Base-by-base conservation (phyloP, 1,284 basidiomycete genomes). In the Cryptococcus sp. region DNA sequence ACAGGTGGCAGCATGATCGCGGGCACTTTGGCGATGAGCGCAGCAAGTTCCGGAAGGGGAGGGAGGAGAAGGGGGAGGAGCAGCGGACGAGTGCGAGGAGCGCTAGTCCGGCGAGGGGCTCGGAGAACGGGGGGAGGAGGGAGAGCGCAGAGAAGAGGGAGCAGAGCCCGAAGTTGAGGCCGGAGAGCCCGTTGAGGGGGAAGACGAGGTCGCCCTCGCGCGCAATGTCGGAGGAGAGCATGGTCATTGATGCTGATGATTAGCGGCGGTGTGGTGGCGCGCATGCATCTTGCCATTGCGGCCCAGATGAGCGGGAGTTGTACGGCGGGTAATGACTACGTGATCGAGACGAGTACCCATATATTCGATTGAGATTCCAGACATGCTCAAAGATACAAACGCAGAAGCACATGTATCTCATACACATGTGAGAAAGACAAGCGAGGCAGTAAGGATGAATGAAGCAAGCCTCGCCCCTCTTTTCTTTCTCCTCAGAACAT, bases 71-170 rank as follows among this genome's bases (percentile, higher is more conserved):
- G 28, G 43, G 53, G 43, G 24, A 59, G 33, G 52, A 55, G 44
- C 50, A 44, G 39, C 46, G 57, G 24, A 61, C 57, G 36, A 52
- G 11, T 49, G 44, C 11, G 46, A 49, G 35, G 37, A 43, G 43
- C 18, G 50, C 12, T 23, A 64, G 56, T 57, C 55, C 53, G 6
- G 45, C 43, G 16, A 28, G 11, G 37, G 28, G 38, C 35, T 52
- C 39, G 36, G 46, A 46, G 35, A 52, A 52, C 49, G 52, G 18
- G 24, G 52, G 16, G 21, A 43, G 46, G 53, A 46, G n/a, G 8
- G 60, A 69, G 35, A 80, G 74, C n/a, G 78, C 66, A 54, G 78
- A 73, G 42, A 78, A 67, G 57, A 71, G 77, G 3, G 76, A 76
- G 24, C 76, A 70, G 23, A 71, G 59, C 7, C 72, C 66, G 5